These are phyloP conservation scores for Erodium moschatum DNA, from an alignment of 441 rosid genomes.

Conservation along the genomic window DNA sequence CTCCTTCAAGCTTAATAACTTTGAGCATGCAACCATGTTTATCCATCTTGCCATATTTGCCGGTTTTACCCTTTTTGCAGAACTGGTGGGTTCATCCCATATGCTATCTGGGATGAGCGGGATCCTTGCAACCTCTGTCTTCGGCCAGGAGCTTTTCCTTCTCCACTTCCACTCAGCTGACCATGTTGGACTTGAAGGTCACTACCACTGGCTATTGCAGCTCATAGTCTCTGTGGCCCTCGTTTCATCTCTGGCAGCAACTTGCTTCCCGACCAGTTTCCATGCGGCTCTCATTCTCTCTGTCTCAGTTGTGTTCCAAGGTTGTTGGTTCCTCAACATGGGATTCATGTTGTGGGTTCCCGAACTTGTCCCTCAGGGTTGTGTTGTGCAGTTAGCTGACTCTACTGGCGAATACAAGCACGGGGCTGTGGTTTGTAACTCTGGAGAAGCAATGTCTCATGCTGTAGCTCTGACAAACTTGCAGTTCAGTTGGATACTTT, in stretches of 20 bases:
- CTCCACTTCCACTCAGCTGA: constrained; percentile 81
- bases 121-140: constrained; percentile 54
- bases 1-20: constrained; percentile 44
- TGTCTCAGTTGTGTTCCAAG: constrained; percentile 59
- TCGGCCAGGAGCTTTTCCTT: constrained; percentile 72
- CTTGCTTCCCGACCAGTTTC: constrained; percentile 42
- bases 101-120: constrained; percentile 43
- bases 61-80: constrained; percentile 50
- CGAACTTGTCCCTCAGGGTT: constrained; percentile 51
- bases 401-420: constrained; percentile 23
- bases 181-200: constrained; percentile 79
- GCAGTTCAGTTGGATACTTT: constrained; percentile 84
- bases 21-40: constrained; percentile 76
- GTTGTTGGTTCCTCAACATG: constrained; percentile 80
- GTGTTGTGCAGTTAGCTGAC: constrained; percentile 32
- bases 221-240: constrained; percentile 57
- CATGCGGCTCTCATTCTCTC: constrained; percentile 50
- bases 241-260: constrained; percentile 42
- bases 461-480: constrained; percentile 72
- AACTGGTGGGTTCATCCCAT: constrained; percentile 37
- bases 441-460: constrained; percentile 41
- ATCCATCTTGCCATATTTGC: constrained; percentile 69
- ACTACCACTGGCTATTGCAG: constrained; percentile 79
- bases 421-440: constrained; percentile 45
- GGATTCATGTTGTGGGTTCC: constrained; percentile 74